Evolutionary conservation across 2,329 filamentous ascomycete species (phyloP).

Genomic region (Coccinonectria pachysandricola): DNA sequence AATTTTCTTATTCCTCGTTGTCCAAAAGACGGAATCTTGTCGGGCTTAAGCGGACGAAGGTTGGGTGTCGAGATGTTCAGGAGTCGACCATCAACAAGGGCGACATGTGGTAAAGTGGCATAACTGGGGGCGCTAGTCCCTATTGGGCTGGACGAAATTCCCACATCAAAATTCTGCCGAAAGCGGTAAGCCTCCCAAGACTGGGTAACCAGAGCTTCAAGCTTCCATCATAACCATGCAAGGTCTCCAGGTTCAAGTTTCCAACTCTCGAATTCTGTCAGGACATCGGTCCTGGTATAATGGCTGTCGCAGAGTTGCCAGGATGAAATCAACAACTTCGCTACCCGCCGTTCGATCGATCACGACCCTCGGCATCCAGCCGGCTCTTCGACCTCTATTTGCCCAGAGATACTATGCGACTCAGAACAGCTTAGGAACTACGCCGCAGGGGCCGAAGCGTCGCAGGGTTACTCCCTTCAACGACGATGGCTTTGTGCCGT

Average conservation of each 20-base stretch:
- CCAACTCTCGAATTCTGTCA: constrained; percentile 3
- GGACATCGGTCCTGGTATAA: constrained; percentile 17
- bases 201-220: constrained; percentile 4
- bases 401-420: constrained; percentile 47
- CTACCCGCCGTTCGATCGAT: constrained; percentile 26
- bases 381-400: constrained; percentile 26
- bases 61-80: constrained; percentile 21
- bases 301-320: constrained; percentile 28
- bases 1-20: too few species aligned
- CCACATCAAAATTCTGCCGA: constrained; percentile 26
- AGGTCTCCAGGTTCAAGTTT: constrained; percentile 2
- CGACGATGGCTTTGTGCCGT: constrained; percentile 73
- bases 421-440: constrained; percentile 35
- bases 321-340: constrained; percentile 35
- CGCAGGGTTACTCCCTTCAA: constrained; percentile 73
- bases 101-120: constrained; percentile 30
- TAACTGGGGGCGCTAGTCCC: constrained; percentile 28
- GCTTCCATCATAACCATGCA: constrained; percentile 1
- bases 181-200: constrained; percentile 24
- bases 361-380: constrained; percentile 16
- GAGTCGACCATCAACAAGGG: constrained; percentile 24
- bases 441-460: constrained; percentile 39
- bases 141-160: constrained; percentile 17
- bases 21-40: constrained; percentile 12
- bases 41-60: constrained; percentile 8